phyloP scores from a whole-genome alignment of 345 rosid species.

The Hibiscus trionum region DNA sequence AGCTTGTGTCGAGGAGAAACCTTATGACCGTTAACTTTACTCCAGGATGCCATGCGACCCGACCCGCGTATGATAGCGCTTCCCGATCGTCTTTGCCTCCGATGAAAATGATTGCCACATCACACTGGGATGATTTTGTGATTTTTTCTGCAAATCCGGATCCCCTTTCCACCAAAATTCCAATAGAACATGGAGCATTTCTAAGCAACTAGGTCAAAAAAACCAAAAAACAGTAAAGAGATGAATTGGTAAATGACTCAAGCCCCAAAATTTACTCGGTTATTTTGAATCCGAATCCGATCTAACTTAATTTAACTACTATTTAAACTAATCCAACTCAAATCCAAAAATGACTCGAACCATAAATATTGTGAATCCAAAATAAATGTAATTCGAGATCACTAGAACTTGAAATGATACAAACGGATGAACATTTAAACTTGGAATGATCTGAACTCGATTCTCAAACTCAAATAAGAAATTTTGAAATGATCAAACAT shows the following conservation, averaged over 20 bases:
- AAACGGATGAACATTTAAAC: no score
- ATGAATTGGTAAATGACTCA: not conserved
- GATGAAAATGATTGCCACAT: conserved; percentile 74
- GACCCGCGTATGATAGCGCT: conserved; percentile 73
- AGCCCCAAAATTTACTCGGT: no score
- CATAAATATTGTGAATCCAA: no score
- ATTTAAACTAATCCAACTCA: no score
- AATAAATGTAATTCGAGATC: no score
- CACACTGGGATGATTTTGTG: conserved; percentile 38
- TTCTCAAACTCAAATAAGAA: no score
- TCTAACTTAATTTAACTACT: no score
- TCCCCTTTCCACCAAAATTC: conserved; percentile 83
- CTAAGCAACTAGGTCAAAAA: conserved; percentile 50
- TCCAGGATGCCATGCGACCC: conserved; percentile 58
- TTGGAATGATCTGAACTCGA: not conserved
- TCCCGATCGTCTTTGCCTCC: conserved; percentile 90
- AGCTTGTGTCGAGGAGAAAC: conserved; percentile 51
- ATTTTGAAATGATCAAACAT: not conserved
- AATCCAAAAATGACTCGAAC: no score
- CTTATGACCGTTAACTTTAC: conserved; percentile 75
- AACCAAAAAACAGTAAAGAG: not conserved
- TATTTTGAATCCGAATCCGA: no score
- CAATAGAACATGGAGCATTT: conserved; percentile 78
- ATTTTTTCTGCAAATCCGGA: conserved; percentile 48
- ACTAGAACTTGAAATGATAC: no score